These are phyloP conservation scores for Lichtheimia ramosa DNA, from an alignment of 371 early-diverging fungal species.

Conservation along the genomic window DNA sequence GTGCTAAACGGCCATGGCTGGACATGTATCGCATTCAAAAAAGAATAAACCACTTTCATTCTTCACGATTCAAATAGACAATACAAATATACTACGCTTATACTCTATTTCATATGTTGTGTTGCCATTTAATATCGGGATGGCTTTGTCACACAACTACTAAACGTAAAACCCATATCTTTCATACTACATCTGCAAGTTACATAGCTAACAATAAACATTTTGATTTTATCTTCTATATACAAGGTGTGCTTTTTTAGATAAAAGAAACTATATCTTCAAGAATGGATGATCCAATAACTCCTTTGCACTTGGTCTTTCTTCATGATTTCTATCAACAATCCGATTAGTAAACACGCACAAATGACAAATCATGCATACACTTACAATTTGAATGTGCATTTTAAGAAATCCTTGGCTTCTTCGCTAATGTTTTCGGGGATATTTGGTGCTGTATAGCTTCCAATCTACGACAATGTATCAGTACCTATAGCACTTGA, in stretches of 20 bases:
- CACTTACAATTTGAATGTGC: slow-evolving; percentile 75
- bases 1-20: slow-evolving; percentile 13
- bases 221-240: too few species aligned
- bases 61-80: slow-evolving; percentile 1
- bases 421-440: slow-evolving; percentile 71
- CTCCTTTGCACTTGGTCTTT: slow-evolving; percentile 60
- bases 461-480: slow-evolving; percentile 64
- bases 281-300: slow-evolving; percentile 60
- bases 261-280: neutral
- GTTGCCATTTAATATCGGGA: neutral
- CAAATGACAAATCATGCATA: neutral
- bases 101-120: neutral
- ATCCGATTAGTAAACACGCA: neutral
- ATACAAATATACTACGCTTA: neutral
- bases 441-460: slow-evolving; percentile 76
- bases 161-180: too few species aligned
- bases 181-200: too few species aligned
- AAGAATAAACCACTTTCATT: slow-evolving; percentile 3
- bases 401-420: slow-evolving; percentile 77
- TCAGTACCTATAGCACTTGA: neutral
- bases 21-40: slow-evolving; percentile 12
- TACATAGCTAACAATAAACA: too few species aligned
- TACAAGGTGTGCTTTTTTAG: too few species aligned
- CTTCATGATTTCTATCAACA: slow-evolving; percentile 55
- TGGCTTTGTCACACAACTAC: neutral